phyloP scores from a whole-genome alignment of 768 basidiomycete species.

The Termitomyces sp. region DNA sequence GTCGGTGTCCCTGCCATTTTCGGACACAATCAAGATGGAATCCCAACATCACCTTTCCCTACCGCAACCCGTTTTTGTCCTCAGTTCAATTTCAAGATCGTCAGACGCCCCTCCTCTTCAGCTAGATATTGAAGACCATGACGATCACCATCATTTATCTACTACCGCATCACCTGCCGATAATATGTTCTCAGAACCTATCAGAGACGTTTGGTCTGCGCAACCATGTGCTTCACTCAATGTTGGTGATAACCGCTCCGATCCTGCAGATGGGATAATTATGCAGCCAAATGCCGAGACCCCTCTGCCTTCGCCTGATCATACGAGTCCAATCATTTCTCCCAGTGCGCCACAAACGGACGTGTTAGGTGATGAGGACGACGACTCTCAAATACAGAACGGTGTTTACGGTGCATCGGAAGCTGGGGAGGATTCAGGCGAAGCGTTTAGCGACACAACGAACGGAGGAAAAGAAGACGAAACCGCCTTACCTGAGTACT shows the following conservation, averaged over 20 bases:
- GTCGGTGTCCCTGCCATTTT: neutral
- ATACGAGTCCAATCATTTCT: neutral
- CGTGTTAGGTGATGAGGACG: neutral
- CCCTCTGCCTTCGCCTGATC: neutral
- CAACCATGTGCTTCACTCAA: neutral
- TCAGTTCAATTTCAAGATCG: neutral
- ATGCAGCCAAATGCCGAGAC: neutral
- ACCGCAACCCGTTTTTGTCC: neutral
- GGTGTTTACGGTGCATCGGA: neutral
- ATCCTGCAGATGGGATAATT: neutral
- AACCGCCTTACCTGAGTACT: slow-evolving; percentile 42
- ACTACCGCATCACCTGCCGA: neutral
- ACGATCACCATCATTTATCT: neutral
- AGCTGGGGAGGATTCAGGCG: neutral
- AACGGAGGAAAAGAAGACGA: slow-evolving; percentile 22
- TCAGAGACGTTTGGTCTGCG: neutral
- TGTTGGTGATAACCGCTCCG: neutral
- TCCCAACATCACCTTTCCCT: neutral
- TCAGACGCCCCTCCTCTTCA: neutral
- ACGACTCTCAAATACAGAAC: neutral
- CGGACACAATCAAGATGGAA: neutral
- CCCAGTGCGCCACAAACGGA: neutral
- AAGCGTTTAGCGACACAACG: neutral
- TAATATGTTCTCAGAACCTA: neutral
- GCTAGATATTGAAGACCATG: neutral